Evolutionary conservation across 805 yeast species (phyloP).

Genomic region (Priceomyces melissophilus): DNA sequence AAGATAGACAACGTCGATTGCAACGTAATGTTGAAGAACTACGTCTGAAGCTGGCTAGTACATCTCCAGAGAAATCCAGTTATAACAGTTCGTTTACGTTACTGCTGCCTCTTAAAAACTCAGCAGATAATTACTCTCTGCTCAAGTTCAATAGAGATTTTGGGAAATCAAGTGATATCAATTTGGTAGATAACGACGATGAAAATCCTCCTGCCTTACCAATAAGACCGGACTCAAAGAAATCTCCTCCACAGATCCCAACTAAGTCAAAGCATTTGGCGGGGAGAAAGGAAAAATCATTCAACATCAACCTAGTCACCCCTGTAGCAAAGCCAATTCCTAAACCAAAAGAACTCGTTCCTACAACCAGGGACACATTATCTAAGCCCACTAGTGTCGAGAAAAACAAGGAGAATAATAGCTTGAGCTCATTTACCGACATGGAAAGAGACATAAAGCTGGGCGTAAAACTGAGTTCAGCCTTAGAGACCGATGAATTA

Average conservation of each 20-base stretch:
- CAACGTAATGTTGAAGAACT: slow-evolving; percentile 30
- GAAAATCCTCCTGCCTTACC: slow-evolving; percentile 15
- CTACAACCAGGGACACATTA: too few relatives aligned
- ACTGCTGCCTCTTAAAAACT: too few relatives aligned
- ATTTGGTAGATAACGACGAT: slow-evolving; percentile 5
- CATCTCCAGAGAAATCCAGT: slow-evolving; percentile 16
- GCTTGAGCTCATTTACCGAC: neutral
- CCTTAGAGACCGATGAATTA: neutral
- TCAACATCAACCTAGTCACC: slow-evolving; percentile 5
- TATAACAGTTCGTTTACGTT: too few relatives aligned
- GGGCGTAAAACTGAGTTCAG: neutral
- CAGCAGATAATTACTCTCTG: slow-evolving; percentile 2
- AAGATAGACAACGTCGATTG: slow-evolving; percentile 30
- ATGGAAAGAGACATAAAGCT: slow-evolving; percentile 1
- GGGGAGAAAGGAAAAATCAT: neutral
- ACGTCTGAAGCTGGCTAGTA: slow-evolving; percentile 20
- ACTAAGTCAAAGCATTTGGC: slow-evolving; percentile 1
- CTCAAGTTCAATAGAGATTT: slow-evolving; percentile 15
- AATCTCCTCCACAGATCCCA: slow-evolving; percentile 1
- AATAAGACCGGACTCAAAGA: neutral
- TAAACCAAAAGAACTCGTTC: too few relatives aligned
- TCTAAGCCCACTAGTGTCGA: too few relatives aligned
- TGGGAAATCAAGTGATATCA: neutral
- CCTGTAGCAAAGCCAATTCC: slow-evolving; percentile 3
- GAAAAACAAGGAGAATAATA: neutral